phyloP scores from a whole-genome alignment of 2,329 filamentous ascomycete species.

The Aspergillus pseudoglaucus region DNA sequence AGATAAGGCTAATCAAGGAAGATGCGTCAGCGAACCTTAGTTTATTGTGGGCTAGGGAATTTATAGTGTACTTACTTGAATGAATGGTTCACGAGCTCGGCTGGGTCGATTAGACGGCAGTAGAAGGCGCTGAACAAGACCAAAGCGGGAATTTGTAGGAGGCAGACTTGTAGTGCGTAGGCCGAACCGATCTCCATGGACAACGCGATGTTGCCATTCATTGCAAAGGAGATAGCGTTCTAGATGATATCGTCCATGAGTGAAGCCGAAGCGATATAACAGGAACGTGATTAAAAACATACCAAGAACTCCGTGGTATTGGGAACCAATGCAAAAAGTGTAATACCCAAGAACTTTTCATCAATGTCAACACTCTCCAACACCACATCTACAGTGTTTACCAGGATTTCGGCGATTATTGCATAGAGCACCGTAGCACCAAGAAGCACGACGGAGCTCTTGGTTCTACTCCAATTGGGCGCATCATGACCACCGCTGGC shows the following conservation, averaged over 20 bases:
- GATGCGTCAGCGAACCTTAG: constrained; percentile 8
- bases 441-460: constrained; percentile 84
- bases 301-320: constrained; percentile 98
- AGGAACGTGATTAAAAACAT: constrained; percentile 31
- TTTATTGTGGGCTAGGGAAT: background rate
- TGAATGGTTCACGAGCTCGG: constrained; percentile 46
- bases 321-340: constrained; percentile 89
- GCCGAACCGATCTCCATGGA: constrained; percentile 99
- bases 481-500: constrained; percentile 77
- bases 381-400: constrained; percentile 96
- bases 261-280: background rate
- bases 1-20: constrained; percentile 59
- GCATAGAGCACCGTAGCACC: constrained; percentile 87
- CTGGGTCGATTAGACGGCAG: constrained; percentile 49
- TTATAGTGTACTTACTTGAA: constrained; percentile 42
- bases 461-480: constrained; percentile 93
- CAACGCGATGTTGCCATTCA: constrained; percentile 98
- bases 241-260: constrained; percentile 25
- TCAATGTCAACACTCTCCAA: constrained; percentile 84
- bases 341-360: constrained; percentile 96
- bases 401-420: constrained; percentile 93
- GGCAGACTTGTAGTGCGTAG: constrained; percentile 91
- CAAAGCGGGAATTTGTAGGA: constrained; percentile 87
- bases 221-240: constrained; percentile 98
- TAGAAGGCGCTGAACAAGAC: constrained; percentile 84